These are phyloP conservation scores for Colletotrichum sp. DNA, from an alignment of 2,329 filamentous ascomycete genomes.

Conservation along the genomic window DNA sequence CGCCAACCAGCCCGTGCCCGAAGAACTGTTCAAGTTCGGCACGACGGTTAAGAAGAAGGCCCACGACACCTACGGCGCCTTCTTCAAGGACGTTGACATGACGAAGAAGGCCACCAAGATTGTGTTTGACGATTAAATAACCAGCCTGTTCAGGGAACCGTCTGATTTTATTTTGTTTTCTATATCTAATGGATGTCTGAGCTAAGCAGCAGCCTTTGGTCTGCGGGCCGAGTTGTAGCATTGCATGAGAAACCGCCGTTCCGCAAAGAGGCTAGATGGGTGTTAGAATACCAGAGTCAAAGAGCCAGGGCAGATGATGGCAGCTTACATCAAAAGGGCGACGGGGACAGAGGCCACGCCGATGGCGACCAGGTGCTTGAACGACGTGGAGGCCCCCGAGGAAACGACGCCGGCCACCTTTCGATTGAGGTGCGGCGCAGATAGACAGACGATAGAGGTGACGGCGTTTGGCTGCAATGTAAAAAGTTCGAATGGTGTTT, in stretches of 20 bases:
- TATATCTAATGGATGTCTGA: not conserved
- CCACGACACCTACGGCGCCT: constrained; percentile 92
- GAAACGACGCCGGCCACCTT: constrained; percentile 21
- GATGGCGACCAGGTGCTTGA: constrained; percentile 51
- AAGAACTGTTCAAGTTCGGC: constrained; percentile 91
- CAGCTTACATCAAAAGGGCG: constrained; percentile 64
- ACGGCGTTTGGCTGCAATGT: constrained; percentile 48
- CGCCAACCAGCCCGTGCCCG: constrained; percentile 90
- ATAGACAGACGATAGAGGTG: constrained; percentile 47
- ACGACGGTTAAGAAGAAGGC: constrained; percentile 99
- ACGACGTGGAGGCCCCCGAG: not conserved
- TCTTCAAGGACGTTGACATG: constrained; percentile 89
- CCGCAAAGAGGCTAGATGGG: constrained; percentile 53
- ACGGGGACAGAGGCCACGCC: constrained; percentile 57
- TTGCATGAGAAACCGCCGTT: constrained; percentile 58
- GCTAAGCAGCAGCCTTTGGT: constrained; percentile 26
- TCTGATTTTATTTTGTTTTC: not conserved
- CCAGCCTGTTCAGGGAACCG: not conserved
- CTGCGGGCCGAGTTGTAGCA: constrained; percentile 49
- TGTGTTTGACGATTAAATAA: constrained; percentile 70
- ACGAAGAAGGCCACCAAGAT: constrained; percentile 90
- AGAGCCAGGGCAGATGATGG: not conserved
- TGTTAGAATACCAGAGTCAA: not conserved
- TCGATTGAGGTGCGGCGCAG: constrained; percentile 46
- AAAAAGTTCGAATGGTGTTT: constrained; percentile 42